phyloP scores from a whole-genome alignment of 495 filamentous ascomycete species.

The Xylaria grammica region DNA sequence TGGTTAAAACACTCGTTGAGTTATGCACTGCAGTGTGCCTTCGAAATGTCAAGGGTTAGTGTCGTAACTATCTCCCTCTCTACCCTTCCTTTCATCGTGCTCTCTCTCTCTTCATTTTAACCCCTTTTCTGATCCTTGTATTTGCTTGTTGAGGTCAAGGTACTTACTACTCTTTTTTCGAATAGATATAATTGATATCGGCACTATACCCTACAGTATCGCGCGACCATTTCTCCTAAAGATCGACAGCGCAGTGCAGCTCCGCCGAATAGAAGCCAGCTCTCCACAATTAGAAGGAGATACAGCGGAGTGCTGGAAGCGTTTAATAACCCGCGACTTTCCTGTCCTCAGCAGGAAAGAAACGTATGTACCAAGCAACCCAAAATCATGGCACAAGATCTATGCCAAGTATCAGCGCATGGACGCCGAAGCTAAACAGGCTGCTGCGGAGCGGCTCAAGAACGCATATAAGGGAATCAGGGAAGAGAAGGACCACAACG shows the following conservation, averaged over 20 bases:
- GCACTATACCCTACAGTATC: slow-evolving; percentile 23
- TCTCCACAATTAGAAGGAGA: slow-evolving; percentile 43
- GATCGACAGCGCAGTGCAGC: slow-evolving; percentile 38
- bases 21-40: slow-evolving; percentile 37
- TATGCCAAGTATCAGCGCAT: slow-evolving; percentile 45
- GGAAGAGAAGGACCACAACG: slow-evolving; percentile 37
- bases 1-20: slow-evolving; percentile 44
- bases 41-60: slow-evolving; percentile 36
- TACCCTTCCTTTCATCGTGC: slow-evolving; percentile 10
- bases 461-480: slow-evolving; percentile 33
- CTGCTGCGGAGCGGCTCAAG: slow-evolving; percentile 49
- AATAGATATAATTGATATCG: slow-evolving; percentile 32
- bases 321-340: slow-evolving; percentile 46
- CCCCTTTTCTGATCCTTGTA: background rate
- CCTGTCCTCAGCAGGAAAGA: slow-evolving; percentile 26
- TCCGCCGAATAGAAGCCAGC: slow-evolving; percentile 43
- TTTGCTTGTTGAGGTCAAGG: background rate
- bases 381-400: slow-evolving; percentile 43
- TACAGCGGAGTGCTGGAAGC: slow-evolving; percentile 40
- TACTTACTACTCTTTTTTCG: slow-evolving; percentile 22
- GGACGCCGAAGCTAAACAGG: slow-evolving; percentile 55
- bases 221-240: slow-evolving; percentile 35
- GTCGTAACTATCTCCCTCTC: background rate
- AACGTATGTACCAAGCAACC: slow-evolving; percentile 38
- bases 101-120: slow-evolving; percentile 23